Percentiles rank a stretch among this genome's conserved stretches.
Evolutionary conservation across 2,329 filamentous ascomycete genomes (phyloP).

Genomic region (Aspergillus sojae): DNA sequence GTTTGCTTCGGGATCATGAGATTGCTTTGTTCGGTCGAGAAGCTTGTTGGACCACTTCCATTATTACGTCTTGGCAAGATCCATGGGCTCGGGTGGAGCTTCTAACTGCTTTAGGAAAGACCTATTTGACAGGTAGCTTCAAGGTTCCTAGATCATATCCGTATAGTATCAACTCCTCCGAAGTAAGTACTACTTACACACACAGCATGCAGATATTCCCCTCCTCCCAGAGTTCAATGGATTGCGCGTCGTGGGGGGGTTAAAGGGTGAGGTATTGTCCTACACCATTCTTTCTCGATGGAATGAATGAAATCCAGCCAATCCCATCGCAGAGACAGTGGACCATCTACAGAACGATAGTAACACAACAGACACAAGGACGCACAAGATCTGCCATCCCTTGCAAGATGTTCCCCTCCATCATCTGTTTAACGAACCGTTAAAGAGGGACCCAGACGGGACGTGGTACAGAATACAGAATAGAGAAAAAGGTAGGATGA

Average conservation of each 20-base stretch:
- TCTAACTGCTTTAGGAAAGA: not conserved
- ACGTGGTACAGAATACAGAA: not conserved
- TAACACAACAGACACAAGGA: not conserved
- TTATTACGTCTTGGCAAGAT: not conserved
- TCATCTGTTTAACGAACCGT: not conserved
- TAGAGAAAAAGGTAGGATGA: not conserved
- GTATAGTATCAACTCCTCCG: not conserved
- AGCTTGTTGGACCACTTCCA: conserved; percentile 1
- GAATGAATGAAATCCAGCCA: not conserved
- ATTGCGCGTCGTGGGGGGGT: not conserved
- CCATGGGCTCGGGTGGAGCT: not conserved
- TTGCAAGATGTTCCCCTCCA: not conserved
- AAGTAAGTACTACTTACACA: too few relatives aligned
- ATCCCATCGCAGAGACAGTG: not conserved
- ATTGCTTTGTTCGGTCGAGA: not conserved
- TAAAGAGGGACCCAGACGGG: too few relatives aligned
- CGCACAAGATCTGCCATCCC: not conserved
- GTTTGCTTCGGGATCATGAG: not conserved
- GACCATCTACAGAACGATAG: not conserved
- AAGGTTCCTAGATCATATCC: not conserved
- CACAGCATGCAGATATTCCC: not conserved
- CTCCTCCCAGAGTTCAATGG: not conserved
- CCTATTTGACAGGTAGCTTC: not conserved
- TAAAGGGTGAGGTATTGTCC: not conserved
- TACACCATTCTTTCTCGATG: not conserved